Evolutionary conservation across 768 basidiomycete species (phyloP), one percentile per base, ranked within the genome.

Genomic region (Leucocoprinus sp.): DNA sequence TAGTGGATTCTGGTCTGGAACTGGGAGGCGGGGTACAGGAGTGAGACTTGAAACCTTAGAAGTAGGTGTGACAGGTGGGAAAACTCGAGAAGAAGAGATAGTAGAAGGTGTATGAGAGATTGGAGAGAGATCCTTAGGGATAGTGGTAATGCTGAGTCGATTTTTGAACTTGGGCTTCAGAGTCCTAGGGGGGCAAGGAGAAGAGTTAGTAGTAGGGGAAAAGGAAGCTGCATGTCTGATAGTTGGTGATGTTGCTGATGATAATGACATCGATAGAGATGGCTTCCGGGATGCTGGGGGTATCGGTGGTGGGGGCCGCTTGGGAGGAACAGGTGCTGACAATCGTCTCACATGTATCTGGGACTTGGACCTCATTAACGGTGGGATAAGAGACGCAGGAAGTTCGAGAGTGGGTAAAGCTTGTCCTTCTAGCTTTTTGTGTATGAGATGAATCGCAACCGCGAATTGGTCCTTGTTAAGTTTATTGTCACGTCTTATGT

Each of bases 401-500:
- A 68, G 54, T 21, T 55, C 49, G 24, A 48, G 23, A 8, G 45
- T 44, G 3, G 69, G 67, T 19, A 68, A 43, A 18, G 61, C 59
- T 37, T 54, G 54, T 7, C 67, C 68, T 26, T 55, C 56, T 14
- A 63, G 48, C 43, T 53, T 58, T 31, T 55, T 58, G 33, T 63
- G 59, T 17, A 65, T 57, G 19, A 69, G 54, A 52, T 69, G 60
- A 50, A 69, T 54, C 2, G 65, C 64, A 12, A 69, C 54, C 0
- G 60, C 60, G 45, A 71, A 69, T 23, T 61, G 62, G 23, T 69
- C 67, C n/a, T 54, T 51, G 14, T 63, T 64, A 8, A 71, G 51
- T 26, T 58, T 54, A 23, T 58, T 58, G 41, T 69, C 64, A 19
- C 58, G 50, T 44, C 65, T 56, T 2, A 68, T 28, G 43, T 65